Conservation (phyloP, 2,329 filamentous ascomycete species). For the Didymella exigua region DNA sequence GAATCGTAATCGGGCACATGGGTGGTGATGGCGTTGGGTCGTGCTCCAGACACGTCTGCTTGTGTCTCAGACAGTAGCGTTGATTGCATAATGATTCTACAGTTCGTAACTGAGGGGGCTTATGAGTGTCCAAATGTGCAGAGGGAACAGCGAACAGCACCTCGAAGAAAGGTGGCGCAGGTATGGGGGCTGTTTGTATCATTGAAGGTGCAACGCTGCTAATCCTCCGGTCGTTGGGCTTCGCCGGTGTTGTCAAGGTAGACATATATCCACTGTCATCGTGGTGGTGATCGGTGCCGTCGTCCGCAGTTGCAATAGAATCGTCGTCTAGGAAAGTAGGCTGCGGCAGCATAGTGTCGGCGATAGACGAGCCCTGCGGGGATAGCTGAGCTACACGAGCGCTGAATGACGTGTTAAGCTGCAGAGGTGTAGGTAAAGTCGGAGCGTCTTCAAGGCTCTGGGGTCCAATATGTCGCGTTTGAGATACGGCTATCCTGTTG, state of each 20-base stretch:
- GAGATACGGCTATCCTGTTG: not conserved
- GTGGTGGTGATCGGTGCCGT: not conserved
- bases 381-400: not conserved
- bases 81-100: not conserved
- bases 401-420: not conserved
- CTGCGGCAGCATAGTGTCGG: not conserved
- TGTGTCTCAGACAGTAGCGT: conserved; percentile 10
- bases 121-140: not conserved
- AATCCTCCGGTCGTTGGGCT: not conserved
- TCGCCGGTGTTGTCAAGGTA: not conserved
- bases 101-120: not conserved
- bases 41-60: conserved; percentile 8
- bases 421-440: not conserved
- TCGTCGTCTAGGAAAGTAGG: not conserved
- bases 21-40: not conserved
- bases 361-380: not conserved
- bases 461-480: not conserved
- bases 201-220: not conserved
- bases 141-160: not conserved
- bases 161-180: not conserved
- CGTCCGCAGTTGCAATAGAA: not conserved
- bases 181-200: not conserved
- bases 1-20: not conserved
- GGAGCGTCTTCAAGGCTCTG: not conserved
- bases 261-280: conserved; percentile 1